Base-by-base conservation (phyloP, 805 yeast genomes). In the Kluyveromyces starmeri region DNA sequence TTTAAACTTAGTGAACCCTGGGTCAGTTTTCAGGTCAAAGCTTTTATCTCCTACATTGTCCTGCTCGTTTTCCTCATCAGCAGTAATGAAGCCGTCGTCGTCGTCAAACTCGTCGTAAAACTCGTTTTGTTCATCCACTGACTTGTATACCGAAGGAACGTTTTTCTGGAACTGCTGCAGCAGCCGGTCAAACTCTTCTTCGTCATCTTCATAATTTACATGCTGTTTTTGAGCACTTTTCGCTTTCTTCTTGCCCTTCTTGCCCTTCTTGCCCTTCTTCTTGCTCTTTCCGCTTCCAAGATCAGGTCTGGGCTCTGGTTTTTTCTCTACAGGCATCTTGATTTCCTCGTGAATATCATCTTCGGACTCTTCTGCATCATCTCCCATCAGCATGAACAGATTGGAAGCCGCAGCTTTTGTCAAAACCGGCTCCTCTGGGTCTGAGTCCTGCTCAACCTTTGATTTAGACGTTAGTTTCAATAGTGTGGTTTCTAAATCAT, bases 161-260 rank as follows among this genome's bases (percentile, higher is more conserved):
- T 50, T 46, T 42, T 55, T 39, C 20, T 53, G 56, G 36, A 60
- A 58, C 34, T 75, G 71, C 13, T 61, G 67, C 4, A 80, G 51
- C 4, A 77, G 59, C 39, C 59, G 59, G 51, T 78, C 83, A 17
- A 80, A 56, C 21, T 75, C 83, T 6, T 71, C 78, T 43, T 75
- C 80, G 38, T 67, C 65, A n/a, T 61, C 58, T 3, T 40, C 47
- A 2, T 36, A 46, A 25, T 45, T 45, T 35, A 44, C 44, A 21
- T 43, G 17, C 21, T 37, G 28, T 12, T 25, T 14, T 29, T 38
- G 32, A 24, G 29, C 36, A n/a, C n/a, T 10, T 26, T 45, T 42
- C 6, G 27, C 37, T 35, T 46, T 55, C 35, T 47, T 48, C 34
- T 44, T 42, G 26, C 48, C 43, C 30, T 49, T 49, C 27, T 48